Evolutionary conservation across 495 filamentous ascomycete species (phyloP).

Genomic region (Daldinia bambusicola): DNA sequence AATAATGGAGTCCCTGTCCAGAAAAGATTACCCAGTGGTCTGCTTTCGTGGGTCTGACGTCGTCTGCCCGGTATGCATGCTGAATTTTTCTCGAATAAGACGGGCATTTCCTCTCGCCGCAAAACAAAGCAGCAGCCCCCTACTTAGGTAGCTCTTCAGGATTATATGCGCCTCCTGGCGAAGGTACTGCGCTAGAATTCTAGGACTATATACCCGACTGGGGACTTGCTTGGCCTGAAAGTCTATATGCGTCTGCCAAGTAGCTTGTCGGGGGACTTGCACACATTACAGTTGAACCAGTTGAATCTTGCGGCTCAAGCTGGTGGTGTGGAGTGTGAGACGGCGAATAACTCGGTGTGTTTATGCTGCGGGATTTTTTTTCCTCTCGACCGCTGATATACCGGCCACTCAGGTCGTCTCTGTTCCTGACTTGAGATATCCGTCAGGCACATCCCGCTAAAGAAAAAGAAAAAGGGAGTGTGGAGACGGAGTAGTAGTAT

Average conservation of each 20-base stretch:
- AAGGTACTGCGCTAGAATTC: background rate
- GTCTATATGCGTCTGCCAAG: constrained; percentile 22
- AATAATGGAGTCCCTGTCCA: constrained; percentile 2
- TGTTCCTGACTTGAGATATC: constrained; percentile 22
- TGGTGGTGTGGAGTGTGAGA: constrained; percentile 16
- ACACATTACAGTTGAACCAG: constrained; percentile 23
- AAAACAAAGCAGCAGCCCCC: constrained; percentile 9
- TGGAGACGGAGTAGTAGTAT: background rate
- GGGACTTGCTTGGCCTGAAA: constrained; percentile 29
- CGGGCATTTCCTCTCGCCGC: background rate
- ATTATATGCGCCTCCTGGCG: constrained; percentile 3
- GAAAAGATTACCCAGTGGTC: constrained; percentile 10
- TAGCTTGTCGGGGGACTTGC: constrained; percentile 15
- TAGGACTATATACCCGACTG: background rate
- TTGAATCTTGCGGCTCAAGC: constrained; percentile 28
- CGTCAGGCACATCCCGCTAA: constrained; percentile 3
- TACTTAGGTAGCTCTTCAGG: background rate
- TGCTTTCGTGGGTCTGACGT: constrained; percentile 28
- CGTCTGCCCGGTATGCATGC: background rate
- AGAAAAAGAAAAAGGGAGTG: background rate
- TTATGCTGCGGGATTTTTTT: constrained; percentile 27
- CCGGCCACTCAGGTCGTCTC: background rate
- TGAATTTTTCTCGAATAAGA: constrained; percentile 10
- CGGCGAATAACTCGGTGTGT: constrained; percentile 13
- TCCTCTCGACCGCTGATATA: constrained; percentile 15